These are phyloP conservation scores for Fusarium sp. DNA, from an alignment of 2,329 filamentous ascomycete species.

Conservation along the genomic window DNA sequence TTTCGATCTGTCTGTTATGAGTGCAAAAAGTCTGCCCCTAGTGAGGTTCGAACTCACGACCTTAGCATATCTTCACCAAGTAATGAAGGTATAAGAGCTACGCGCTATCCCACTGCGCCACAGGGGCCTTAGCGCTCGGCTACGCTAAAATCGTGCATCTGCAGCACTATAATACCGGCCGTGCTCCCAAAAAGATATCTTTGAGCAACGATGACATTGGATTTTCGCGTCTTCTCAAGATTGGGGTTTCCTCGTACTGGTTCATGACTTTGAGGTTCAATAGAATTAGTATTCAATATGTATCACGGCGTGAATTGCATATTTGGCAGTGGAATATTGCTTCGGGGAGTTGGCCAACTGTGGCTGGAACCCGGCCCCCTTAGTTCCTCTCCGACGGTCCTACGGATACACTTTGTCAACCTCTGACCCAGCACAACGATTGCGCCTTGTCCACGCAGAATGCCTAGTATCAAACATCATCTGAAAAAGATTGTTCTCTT, in stretches of 20 bases:
- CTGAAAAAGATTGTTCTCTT: background rate
- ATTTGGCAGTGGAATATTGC: background rate
- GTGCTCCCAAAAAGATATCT: fast-evolving
- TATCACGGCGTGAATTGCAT: background rate
- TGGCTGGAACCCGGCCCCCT: background rate
- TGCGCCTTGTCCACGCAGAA: background rate
- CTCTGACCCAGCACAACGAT: background rate
- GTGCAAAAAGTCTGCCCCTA: background rate
- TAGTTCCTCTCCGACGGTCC: background rate
- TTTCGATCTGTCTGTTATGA: background rate
- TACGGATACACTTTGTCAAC: background rate
- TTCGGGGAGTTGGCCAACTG: background rate
- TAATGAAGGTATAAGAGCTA: slow-evolving; percentile 1
- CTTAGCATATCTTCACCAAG: background rate
- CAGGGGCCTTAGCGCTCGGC: background rate
- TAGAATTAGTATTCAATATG: background rate
- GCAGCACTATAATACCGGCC: background rate
- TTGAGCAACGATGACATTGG: background rate
- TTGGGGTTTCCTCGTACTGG: fast-evolving
- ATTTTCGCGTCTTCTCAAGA: background rate
- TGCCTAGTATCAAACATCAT: background rate
- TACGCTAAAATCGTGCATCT: background rate
- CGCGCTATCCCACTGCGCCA: background rate
- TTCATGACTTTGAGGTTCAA: background rate
- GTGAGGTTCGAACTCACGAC: slow-evolving; percentile 1